Evolutionary conservation across 2,329 filamentous ascomycete genomes (phyloP).

Genomic region (Geoglossum cookeanum): DNA sequence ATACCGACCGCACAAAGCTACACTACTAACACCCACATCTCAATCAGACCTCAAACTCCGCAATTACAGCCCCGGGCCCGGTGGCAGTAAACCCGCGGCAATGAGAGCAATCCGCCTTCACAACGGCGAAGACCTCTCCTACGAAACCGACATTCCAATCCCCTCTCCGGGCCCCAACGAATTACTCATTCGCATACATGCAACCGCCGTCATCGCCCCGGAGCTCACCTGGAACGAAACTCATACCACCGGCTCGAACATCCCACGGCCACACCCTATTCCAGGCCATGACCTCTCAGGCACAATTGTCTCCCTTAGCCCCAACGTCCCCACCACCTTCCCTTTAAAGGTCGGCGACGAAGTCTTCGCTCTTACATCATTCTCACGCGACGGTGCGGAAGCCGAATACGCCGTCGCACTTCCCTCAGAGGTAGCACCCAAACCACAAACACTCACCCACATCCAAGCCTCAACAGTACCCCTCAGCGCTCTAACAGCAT

Average conservation of each 20-base stretch:
- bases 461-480: slow-evolving; percentile 21
- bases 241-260: background rate
- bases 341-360: slow-evolving; percentile 20
- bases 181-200: slow-evolving; percentile 18
- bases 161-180: slow-evolving; percentile 11
- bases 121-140: background rate
- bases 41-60: background rate
- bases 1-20: background rate
- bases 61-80: background rate
- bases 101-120: background rate
- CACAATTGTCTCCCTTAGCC: slow-evolving; percentile 14
- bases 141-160: slow-evolving; percentile 7
- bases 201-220: slow-evolving; percentile 17
- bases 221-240: slow-evolving; percentile 17
- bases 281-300: slow-evolving; percentile 23
- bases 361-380: slow-evolving; percentile 18
- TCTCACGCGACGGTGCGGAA: slow-evolving; percentile 14
- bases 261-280: slow-evolving; percentile 10
- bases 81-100: no score
- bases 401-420: slow-evolving; percentile 19
- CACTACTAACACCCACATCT: background rate
- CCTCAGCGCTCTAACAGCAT: slow-evolving; percentile 24
- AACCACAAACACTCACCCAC: slow-evolving; percentile 18
- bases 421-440: slow-evolving; percentile 17
- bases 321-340: slow-evolving; percentile 8